These are phyloP conservation scores for Starmerella tilneyi DNA, from an alignment of 805 yeast genomes.

Conservation along the genomic window DNA sequence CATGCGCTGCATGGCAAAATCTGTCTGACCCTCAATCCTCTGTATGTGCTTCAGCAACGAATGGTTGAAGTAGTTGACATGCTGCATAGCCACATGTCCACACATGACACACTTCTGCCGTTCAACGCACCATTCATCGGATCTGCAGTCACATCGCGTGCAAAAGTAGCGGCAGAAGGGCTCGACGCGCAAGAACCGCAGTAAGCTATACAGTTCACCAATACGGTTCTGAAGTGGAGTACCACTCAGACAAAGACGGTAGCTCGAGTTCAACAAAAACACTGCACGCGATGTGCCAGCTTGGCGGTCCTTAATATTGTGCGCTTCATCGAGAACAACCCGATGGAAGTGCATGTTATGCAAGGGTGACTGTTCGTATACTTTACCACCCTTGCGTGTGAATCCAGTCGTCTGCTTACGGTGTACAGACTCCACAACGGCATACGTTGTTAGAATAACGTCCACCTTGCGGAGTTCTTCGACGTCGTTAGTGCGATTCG, in stretches of 20 bases:
- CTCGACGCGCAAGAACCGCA: conserved; percentile 67
- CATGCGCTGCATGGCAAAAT: conserved; percentile 63
- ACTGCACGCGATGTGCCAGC: conserved; percentile 92
- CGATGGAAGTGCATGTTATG: conserved; percentile 71
- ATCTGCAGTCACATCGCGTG: conserved; percentile 80
- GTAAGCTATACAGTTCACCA: conserved; percentile 89
- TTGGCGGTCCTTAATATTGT: conserved; percentile 89
- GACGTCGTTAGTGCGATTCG: conserved; percentile 52
- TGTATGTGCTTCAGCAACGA: conserved; percentile 91
- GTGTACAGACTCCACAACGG: conserved; percentile 78
- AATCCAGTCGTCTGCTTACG: conserved; percentile 80
- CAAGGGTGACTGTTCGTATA: conserved; percentile 64
- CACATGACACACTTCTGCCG: conserved; percentile 77
- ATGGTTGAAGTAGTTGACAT: conserved; percentile 89
- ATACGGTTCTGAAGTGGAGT: conserved; percentile 94
- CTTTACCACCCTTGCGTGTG: conserved; percentile 55
- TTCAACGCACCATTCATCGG: conserved; percentile 78
- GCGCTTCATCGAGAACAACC: conserved; percentile 92
- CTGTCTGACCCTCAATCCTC: conserved; percentile 70
- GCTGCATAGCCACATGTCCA: conserved; percentile 90
- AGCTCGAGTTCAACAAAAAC: conserved; percentile 55
- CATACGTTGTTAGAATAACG: conserved; percentile 82
- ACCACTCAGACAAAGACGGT: conserved; percentile 88
- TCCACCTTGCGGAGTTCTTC: conserved; percentile 54
- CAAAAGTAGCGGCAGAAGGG: conserved; percentile 89